Percentiles rank a stretch among this genome's conserved stretches.
phyloP scores from a whole-genome alignment of 1,139 yeast genomes.

The Lodderomyces metapsilosis region DNA sequence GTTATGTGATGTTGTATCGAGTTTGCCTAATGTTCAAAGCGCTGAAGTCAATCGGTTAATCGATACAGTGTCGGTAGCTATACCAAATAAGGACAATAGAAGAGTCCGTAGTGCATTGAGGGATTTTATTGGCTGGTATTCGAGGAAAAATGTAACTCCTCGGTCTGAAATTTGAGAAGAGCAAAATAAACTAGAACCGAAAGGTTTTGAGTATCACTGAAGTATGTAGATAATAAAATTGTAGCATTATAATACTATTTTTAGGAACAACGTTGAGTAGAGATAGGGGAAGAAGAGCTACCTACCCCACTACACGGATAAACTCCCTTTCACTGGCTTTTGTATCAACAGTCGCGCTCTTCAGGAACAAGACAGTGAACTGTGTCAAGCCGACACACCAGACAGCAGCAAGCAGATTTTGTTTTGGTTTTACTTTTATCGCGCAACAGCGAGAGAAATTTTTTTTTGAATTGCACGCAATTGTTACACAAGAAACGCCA shows the following conservation, averaged over 20 bases:
- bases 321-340: neutral
- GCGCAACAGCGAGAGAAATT: no score
- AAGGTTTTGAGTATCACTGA: no score
- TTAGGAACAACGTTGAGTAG: no score
- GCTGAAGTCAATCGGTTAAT: conserved; percentile 66
- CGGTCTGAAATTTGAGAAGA: conserved; percentile 27
- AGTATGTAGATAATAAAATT: neutral
- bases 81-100: conserved; percentile 69
- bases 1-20: conserved; percentile 55
- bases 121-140: conserved; percentile 81
- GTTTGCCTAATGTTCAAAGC: conserved; percentile 62
- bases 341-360: no score
- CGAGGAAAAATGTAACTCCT: conserved; percentile 69
- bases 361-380: no score
- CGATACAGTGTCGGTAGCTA: conserved; percentile 55
- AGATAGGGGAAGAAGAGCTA: neutral
- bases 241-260: no score
- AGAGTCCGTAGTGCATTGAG: conserved; percentile 67
- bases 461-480: no score
- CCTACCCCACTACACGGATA: neutral
- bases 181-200: no score
- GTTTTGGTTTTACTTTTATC: no score
- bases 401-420: no score
- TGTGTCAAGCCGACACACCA: no score
- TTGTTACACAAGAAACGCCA: no score